phyloP scores from a whole-genome alignment of 106 monocot genomes.

The Acorus calamus region DNA sequence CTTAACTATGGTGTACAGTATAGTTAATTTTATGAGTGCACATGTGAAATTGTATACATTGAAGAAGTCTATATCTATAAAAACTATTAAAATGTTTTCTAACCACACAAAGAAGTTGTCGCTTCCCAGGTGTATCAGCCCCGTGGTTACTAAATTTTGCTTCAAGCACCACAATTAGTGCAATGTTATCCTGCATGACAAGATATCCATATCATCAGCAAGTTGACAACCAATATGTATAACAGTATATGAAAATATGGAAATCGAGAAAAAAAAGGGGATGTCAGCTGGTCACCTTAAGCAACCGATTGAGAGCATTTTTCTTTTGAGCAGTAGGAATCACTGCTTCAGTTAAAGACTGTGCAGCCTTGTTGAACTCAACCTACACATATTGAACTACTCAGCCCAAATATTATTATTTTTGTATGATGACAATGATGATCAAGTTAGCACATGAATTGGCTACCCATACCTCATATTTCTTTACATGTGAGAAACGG shows the following conservation, averaged over 20 bases:
- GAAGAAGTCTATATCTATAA: too few species aligned
- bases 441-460: not conserved
- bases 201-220: not conserved
- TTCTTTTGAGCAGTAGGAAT: conserved; percentile 69
- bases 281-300: conserved; percentile 45
- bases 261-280: not conserved
- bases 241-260: conserved; percentile 3
- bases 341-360: conserved; percentile 83
- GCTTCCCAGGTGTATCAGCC: conserved; percentile 73
- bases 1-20: too few species aligned
- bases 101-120: conserved; percentile 97
- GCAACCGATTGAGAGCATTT: conserved; percentile 64
- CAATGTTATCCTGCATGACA: conserved; percentile 78
- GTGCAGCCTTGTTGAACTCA: conserved; percentile 99
- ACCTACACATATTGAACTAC: conserved; percentile 35
- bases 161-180: conserved; percentile 83
- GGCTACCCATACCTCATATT: conserved; percentile 69
- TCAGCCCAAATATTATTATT: conserved; percentile 3
- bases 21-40: too few species aligned
- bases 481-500: conserved; percentile 88
- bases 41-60: too few species aligned
- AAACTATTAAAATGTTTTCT: conserved; percentile 1
- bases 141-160: conserved; percentile 74
- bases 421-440: not conserved
- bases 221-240: not conserved